phyloP scores from a whole-genome alignment of 768 basidiomycete genomes.

The Amanita exitialis region DNA sequence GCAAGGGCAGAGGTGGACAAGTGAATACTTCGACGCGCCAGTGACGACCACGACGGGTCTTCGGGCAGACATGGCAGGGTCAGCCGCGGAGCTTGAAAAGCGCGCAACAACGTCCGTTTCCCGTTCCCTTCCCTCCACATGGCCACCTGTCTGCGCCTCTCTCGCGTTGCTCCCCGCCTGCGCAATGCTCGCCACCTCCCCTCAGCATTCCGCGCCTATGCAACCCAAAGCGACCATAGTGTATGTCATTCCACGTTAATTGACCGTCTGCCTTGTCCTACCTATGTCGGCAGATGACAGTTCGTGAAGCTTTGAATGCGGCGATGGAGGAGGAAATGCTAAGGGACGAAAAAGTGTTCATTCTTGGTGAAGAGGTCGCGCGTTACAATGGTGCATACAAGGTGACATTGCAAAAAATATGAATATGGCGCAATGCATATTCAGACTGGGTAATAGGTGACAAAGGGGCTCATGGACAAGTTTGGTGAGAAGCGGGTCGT shows the following conservation, averaged over 20 bases:
- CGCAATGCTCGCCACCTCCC: conserved; percentile 37
- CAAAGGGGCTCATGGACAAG: conserved; percentile 97
- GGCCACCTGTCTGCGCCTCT: conserved; percentile 54
- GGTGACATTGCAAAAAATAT: conserved; percentile 28
- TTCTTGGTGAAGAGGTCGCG: conserved; percentile 97
- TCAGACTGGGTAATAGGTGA: conserved; percentile 49
- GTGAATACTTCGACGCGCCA: conserved; percentile 67
- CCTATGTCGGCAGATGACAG: conserved; percentile 66
- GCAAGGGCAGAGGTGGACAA: conserved; percentile 3
- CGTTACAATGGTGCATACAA: conserved; percentile 98
- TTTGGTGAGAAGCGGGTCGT: conserved; percentile 98
- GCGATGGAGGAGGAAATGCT: conserved; percentile 99
- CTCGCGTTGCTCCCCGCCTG: conserved; percentile 53
- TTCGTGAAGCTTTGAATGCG: conserved; percentile 92
- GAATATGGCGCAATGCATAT: not conserved
- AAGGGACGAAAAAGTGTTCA: conserved; percentile 89
- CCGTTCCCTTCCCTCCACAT: no score
- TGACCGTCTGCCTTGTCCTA: not conserved
- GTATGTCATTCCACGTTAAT: conserved; percentile 16
- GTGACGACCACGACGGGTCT: conserved; percentile 64
- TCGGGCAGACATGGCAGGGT: conserved; percentile 9
- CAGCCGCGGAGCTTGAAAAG: conserved; percentile 11
- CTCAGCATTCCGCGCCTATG: conserved; percentile 47
- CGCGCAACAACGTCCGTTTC: conserved; percentile 11
- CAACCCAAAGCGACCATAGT: conserved; percentile 39